Conservation (phyloP, 768 basidiomycete genomes). For the Rhodotorula kratochvilovae region DNA sequence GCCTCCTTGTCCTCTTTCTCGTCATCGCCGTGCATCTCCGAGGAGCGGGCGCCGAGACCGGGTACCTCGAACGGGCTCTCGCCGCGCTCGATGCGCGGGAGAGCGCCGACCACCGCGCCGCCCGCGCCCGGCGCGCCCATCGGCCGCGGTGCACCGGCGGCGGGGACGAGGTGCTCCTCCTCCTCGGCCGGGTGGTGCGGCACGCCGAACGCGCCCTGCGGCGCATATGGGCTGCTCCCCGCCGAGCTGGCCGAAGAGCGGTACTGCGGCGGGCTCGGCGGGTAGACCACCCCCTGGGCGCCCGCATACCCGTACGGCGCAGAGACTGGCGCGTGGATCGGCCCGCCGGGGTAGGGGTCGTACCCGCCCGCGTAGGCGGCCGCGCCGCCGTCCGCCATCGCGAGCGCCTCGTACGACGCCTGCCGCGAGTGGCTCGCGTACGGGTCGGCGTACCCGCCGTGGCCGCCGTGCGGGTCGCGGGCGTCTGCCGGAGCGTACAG, state of each 20-base stretch:
- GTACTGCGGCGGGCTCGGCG: constrained; percentile 10
- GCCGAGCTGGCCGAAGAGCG: neutral
- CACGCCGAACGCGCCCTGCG: neutral
- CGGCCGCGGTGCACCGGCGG: neutral
- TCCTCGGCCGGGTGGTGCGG: neutral
- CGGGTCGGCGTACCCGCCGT: neutral
- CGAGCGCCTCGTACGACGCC: constrained; percentile 25
- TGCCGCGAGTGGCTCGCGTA: constrained; percentile 1
- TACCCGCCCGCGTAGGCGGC: constrained; percentile 10
- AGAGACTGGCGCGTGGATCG: constrained; percentile 15
- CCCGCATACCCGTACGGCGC: neutral
- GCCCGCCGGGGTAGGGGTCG: constrained; percentile 36
- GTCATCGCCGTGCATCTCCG: neutral
- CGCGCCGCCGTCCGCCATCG: constrained; percentile 22
- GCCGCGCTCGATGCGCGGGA: neutral
- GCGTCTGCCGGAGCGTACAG: neutral
- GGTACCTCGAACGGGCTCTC: constrained; percentile 2
- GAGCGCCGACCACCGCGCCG: neutral
- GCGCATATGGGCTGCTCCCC: neutral
- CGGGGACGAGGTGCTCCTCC: neutral
- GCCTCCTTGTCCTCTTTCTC: neutral
- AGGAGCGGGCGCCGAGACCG: neutral
- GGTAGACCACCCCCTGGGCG: constrained; percentile 7
- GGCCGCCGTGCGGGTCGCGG: neutral
- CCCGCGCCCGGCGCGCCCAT: constrained; percentile 6